Conservation (phyloP, 164 flowering plant species). For the Warburgia ugandensis region DNA sequence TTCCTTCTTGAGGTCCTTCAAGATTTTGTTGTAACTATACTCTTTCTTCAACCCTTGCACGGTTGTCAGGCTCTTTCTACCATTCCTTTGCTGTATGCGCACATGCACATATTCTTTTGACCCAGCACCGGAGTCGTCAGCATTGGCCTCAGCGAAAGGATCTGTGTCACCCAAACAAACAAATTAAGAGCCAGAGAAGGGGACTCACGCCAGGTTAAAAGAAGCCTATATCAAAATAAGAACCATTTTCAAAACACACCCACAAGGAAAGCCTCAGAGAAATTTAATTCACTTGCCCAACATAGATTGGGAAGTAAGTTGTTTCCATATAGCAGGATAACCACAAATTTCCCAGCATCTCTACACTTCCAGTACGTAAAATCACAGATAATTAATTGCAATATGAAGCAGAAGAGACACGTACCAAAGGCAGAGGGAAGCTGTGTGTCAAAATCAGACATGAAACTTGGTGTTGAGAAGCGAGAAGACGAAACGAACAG, state of each 20-base stretch:
- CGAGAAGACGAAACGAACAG: background rate
- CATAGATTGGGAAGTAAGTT: background rate
- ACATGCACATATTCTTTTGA: slow-evolving; percentile 26
- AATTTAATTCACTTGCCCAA: background rate
- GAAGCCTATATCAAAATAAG: too few species aligned
- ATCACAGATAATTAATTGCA: background rate
- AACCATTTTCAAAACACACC: too few species aligned
- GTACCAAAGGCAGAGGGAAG: slow-evolving; percentile 23
- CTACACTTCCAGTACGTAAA: background rate
- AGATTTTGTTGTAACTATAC: slow-evolving; percentile 6
- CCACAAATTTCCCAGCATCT: background rate
- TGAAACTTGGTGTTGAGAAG: slow-evolving; percentile 13
- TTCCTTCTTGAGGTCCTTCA: too few species aligned
- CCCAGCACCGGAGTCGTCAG: slow-evolving; percentile 50
- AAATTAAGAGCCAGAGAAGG: background rate
- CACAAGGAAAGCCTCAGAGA: background rate
- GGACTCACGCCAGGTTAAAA: too few species aligned
- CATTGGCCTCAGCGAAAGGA: too few species aligned
- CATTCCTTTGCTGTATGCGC: slow-evolving; percentile 1
- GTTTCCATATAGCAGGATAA: background rate
- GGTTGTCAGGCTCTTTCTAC: slow-evolving; percentile 3
- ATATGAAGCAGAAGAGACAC: background rate
- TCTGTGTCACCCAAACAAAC: slow-evolving; percentile 13
- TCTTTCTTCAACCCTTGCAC: slow-evolving; percentile 4
- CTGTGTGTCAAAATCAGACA: slow-evolving; percentile 28